A percentile compares a stretch with the other conserved stretches of the same genome.
These are phyloP conservation scores for Nephelium lappaceum DNA, from an alignment of 345 rosid genomes.

Conservation along the genomic window DNA sequence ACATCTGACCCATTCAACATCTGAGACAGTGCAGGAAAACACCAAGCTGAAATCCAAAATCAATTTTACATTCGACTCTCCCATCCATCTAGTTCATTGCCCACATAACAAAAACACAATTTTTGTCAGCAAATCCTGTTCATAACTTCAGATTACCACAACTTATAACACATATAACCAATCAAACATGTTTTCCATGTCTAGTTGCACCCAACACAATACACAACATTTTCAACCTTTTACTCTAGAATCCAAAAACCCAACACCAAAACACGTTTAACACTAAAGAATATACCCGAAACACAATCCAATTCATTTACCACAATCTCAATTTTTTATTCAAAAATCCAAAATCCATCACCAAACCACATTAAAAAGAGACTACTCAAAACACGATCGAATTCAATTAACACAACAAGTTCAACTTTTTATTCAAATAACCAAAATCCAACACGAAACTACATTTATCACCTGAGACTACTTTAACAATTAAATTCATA, in stretches of 20 bases:
- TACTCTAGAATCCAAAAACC: too few species aligned
- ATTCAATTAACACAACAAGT: too few species aligned
- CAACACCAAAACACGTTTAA: not conserved
- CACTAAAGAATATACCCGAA: not conserved
- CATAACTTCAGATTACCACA: not conserved
- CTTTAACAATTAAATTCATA: too few species aligned
- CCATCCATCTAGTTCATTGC: conserved; percentile 74
- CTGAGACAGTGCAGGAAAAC: not conserved
- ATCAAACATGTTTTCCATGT: not conserved
- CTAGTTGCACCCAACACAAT: not conserved
- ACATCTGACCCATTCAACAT: too few species aligned
- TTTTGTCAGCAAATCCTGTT: not conserved
- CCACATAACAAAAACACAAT: not conserved
- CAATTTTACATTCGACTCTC: conserved; percentile 40
- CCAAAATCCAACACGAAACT: too few species aligned
- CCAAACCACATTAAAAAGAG: too few species aligned
- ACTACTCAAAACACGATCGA: too few species aligned
- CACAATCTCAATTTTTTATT: not conserved
- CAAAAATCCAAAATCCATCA: too few species aligned
- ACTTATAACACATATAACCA: not conserved
- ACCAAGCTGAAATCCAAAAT: too few species aligned
- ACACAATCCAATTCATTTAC: not conserved
- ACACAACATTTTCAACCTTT: not conserved
- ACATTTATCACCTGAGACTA: too few species aligned
- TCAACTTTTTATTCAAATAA: too few species aligned